Evolutionary conservation across 2,329 filamentous ascomycete species (phyloP).

Genomic region (Trichophaea hybrida): DNA sequence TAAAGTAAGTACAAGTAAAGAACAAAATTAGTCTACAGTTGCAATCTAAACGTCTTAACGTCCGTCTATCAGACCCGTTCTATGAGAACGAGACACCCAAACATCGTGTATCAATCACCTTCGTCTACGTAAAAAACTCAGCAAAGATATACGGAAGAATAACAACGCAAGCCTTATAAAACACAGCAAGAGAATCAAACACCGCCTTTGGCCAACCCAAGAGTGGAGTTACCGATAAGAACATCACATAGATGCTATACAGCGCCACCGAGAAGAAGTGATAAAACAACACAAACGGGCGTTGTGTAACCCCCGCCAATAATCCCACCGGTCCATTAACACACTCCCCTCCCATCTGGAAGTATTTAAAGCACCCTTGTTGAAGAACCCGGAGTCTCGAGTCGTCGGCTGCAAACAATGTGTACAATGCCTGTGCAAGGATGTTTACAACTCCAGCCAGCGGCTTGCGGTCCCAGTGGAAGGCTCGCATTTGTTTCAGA

Average conservation of each 20-base stretch:
- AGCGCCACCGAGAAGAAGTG: slow-evolving; percentile 95
- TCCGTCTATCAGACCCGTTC: no score
- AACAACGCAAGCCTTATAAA: slow-evolving; percentile 67
- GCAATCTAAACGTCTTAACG: no score
- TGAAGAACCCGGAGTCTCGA: slow-evolving; percentile 64
- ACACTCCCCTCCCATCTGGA: slow-evolving; percentile 56
- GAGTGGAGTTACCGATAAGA: slow-evolving; percentile 35
- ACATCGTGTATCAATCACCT: no score
- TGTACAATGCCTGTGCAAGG: slow-evolving; percentile 86
- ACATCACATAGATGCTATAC: slow-evolving; percentile 62
- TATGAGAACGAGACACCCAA: no score
- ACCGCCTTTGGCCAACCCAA: slow-evolving; percentile 50
- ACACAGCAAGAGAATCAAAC: slow-evolving; percentile 51
- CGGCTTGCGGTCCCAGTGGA: slow-evolving; percentile 75
- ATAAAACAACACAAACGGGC: slow-evolving; percentile 63
- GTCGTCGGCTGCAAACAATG: slow-evolving; percentile 76
- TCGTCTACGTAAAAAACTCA: slow-evolving; percentile 34
- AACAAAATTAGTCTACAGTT: no score
- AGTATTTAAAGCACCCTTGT: slow-evolving; percentile 79
- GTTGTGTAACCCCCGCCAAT: slow-evolving; percentile 64
- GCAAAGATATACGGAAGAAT: slow-evolving; percentile 69
- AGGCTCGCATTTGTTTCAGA: slow-evolving; percentile 50
- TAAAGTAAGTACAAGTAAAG: no score
- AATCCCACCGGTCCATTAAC: slow-evolving; percentile 68
- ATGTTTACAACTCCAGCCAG: slow-evolving; percentile 88